phyloP scores from a whole-genome alignment of 2,329 filamentous ascomycete genomes.

The Xylaria sp. region DNA sequence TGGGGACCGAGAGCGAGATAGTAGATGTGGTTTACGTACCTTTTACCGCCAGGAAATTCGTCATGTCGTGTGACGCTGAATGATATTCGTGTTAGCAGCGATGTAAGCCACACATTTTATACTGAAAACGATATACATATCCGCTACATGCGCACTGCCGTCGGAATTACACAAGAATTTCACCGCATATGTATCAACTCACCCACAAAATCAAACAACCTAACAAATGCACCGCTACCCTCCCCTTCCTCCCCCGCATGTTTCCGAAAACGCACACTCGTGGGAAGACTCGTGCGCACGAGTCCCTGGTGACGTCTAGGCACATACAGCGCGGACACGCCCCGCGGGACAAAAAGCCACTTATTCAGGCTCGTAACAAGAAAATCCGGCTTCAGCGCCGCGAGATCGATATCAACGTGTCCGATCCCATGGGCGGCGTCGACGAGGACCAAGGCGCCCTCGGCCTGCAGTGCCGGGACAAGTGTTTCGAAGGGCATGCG shows the following conservation, averaged over 20 bases:
- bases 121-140: too few relatives aligned
- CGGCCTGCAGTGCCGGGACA: conserved; percentile 63
- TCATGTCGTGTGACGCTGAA: conserved; percentile 67
- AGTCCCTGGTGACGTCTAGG: conserved; percentile 68
- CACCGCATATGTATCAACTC: conserved; percentile 9
- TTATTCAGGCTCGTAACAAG: conserved; percentile 75
- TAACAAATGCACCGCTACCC: conserved; percentile 39
- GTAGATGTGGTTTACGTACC: conserved; percentile 34
- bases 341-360: conserved; percentile 74
- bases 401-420: conserved; percentile 69
- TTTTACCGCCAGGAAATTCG: conserved; percentile 67
- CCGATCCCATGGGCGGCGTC: conserved; percentile 76
- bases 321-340: conserved; percentile 72
- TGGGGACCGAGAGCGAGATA: conserved; percentile 28
- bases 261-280: conserved; percentile 69
- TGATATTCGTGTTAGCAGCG: conserved; percentile 8
- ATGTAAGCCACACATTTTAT: background rate
- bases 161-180: background rate
- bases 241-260: conserved; percentile 16
- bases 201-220: conserved; percentile 53
- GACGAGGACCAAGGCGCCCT: conserved; percentile 68
- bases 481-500: conserved; percentile 70
- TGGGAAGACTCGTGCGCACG: conserved; percentile 72
- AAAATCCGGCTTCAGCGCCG: conserved; percentile 70
- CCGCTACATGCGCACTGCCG: background rate